Evolutionary conservation across 768 basidiomycete genomes (phyloP).

Genomic region (Mycena pura): DNA sequence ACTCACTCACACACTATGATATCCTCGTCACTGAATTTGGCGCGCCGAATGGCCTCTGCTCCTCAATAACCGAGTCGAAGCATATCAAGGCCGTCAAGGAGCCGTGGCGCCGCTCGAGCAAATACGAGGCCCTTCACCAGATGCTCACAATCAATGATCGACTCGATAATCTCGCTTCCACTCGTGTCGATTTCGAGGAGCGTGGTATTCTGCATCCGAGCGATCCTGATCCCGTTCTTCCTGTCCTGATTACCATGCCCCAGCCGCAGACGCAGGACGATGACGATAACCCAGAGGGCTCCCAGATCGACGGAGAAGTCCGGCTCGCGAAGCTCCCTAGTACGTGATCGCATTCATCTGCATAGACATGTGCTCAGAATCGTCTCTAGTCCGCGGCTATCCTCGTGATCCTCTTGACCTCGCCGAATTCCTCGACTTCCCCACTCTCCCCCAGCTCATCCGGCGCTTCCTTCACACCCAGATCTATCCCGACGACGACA

Average conservation of each 20-base stretch:
- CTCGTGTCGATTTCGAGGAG: not conserved
- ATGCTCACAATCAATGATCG: conserved; percentile 39
- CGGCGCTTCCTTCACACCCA: conserved; percentile 34
- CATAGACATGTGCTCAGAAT: conserved; percentile 23
- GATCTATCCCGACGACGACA: conserved; percentile 23
- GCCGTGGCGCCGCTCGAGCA: not conserved
- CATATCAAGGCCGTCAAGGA: conserved; percentile 46
- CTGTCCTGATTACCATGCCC: conserved; percentile 17
- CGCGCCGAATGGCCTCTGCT: conserved; percentile 32
- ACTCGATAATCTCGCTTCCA: conserved; percentile 34
- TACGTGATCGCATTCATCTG: no score
- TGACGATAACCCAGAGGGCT: not conserved
- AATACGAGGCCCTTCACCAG: conserved; percentile 16
- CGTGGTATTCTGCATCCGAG: conserved; percentile 16
- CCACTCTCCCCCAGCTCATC: not conserved
- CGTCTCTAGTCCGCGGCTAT: not conserved
- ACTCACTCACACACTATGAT: conserved; percentile 35
- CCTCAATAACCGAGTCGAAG: no score
- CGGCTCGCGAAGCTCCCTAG: no score
- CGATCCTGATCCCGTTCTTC: conserved; percentile 29
- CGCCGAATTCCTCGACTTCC: not conserved
- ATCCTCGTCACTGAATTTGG: conserved; percentile 27
- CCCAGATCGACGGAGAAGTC: not conserved
- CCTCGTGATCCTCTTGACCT: not conserved
- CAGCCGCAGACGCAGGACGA: conserved; percentile 11